Percentiles rank a stretch among this genome's conserved stretches.
phyloP scores from a whole-genome alignment of 352 stramenopile species.

The Sclerospora graminicola region DNA sequence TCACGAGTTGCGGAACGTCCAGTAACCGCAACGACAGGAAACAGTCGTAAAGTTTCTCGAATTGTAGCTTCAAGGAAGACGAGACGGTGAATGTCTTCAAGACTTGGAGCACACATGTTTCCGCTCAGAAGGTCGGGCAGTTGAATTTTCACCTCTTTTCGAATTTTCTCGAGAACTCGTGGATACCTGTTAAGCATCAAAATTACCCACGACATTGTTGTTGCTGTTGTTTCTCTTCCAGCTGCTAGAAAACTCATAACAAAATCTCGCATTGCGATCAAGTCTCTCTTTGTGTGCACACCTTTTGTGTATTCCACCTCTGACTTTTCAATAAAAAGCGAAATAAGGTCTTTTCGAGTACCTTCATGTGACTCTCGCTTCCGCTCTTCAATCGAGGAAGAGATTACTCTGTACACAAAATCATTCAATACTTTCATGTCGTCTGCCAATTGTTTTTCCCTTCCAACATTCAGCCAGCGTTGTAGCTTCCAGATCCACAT shows the following conservation, averaged over 20 bases:
- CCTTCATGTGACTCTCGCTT: neutral
- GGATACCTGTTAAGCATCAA: constrained; percentile 58
- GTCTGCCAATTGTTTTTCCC: constrained; percentile 25
- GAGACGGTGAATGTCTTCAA: constrained; percentile 33
- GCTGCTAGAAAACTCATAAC: constrained; percentile 64
- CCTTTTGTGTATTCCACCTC: constrained; percentile 19
- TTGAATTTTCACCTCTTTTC: constrained; percentile 26
- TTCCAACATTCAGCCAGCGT: constrained; percentile 27
- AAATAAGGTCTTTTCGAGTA: constrained; percentile 29
- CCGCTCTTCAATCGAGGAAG: constrained; percentile 22
- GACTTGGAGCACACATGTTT: constrained; percentile 6
- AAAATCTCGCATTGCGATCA: constrained; percentile 71
- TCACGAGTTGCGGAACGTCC: constrained; percentile 38
- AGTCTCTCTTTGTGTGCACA: constrained; percentile 16
- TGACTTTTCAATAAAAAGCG: constrained; percentile 38
- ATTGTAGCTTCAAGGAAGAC: constrained; percentile 41
- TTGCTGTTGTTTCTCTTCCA: constrained; percentile 65
- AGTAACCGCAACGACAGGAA: constrained; percentile 48
- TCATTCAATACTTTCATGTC: constrained; percentile 22
- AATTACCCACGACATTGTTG: constrained; percentile 59
- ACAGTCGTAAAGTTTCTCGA: constrained; percentile 45
- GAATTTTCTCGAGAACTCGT: constrained; percentile 28
- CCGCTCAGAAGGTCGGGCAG: constrained; percentile 31
- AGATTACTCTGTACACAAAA: constrained; percentile 27
- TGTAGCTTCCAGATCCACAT: constrained; percentile 31